Evolutionary conservation across 768 basidiomycete species (phyloP), one percentile per base, ranked within the genome.

Genomic region (Boletus reticuloceps): DNA sequence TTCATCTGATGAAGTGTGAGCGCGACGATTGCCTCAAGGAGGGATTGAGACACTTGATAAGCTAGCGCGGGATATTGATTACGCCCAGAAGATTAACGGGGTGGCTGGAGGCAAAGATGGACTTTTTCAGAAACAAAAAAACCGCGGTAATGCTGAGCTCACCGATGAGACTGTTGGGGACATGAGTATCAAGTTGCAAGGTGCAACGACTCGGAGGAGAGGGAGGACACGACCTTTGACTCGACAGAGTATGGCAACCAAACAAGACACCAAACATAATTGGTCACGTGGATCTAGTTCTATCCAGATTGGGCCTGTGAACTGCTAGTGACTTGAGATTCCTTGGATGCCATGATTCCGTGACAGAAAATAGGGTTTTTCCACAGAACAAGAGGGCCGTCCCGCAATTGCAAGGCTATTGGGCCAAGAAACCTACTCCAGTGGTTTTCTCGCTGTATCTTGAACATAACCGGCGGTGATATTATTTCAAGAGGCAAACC

Each of bases 1-100:
- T 46, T 38, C 67, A 67, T 67, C 64, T 58, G 60, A 51, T 38
- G 48, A 56, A 54, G 38, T 49, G 54, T 64, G 55, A 69, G 67
- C 51, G 13, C 41, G 20, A 41, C 11, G 27, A 50, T 42, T 37
- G 60, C 38, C 50, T 46, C 38, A 44, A 37, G 44, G 48, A 59
- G 20, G 32, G 53, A 69, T 52, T 22, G 50, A 55, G 59, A 55
- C 55, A 62, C 65, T 63, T 50, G 62, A 47, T 41, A 57, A 39
- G 27, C 32, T 36, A 27, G 41, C 16, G 14, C 36, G n/a, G 22
- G 20, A 43, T 39, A 31, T 7, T 43, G 58, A 51, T 53, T 45
- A 40, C 2, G 45, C 10, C 10, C 1, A 29, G 19, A 47, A 54
- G n/a, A 22, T 17, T 44, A 48, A 29, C 13, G 36, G 7, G 10